These are phyloP conservation scores for Boletellus emodensis DNA, from an alignment of 768 basidiomycete genomes.

Conservation along the genomic window DNA sequence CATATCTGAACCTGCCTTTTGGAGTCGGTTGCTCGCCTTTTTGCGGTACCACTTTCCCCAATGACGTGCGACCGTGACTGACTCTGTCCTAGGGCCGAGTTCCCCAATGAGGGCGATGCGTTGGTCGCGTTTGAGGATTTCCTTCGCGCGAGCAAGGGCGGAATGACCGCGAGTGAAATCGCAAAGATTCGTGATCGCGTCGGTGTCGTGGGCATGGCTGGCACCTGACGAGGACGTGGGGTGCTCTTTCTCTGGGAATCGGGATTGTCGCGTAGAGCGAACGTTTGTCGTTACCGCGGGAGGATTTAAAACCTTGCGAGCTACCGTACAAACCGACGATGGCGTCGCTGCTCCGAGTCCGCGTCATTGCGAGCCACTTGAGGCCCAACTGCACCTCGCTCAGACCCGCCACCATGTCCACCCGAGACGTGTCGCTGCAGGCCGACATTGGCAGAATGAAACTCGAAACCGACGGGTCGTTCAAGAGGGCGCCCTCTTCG, in stretches of 20 bases:
- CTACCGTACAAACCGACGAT: slow-evolving; percentile 3
- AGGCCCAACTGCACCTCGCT: not conserved
- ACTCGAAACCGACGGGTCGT: slow-evolving; percentile 59
- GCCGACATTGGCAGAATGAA: slow-evolving; percentile 55
- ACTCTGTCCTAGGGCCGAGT: slow-evolving; percentile 48
- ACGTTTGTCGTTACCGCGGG: slow-evolving; percentile 10
- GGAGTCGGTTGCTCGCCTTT: slow-evolving; percentile 66
- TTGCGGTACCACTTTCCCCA: slow-evolving; percentile 41
- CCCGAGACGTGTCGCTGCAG: slow-evolving; percentile 33
- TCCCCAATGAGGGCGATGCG: slow-evolving; percentile 59
- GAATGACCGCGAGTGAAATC: slow-evolving; percentile 79
- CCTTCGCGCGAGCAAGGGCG: slow-evolving; percentile 74
- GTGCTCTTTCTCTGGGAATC: not conserved
- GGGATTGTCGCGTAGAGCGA: slow-evolving; percentile 6
- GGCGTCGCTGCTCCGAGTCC: slow-evolving; percentile 2
- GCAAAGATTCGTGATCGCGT: slow-evolving; percentile 89
- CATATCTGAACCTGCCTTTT: slow-evolving; percentile 78
- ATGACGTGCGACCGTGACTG: not conserved
- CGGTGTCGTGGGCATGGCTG: slow-evolving; percentile 86
- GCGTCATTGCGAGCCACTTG: slow-evolving; percentile 7
- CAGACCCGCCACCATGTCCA: slow-evolving; percentile 24
- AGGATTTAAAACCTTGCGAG: too few species aligned
- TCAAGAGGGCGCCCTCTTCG: slow-evolving; percentile 48
- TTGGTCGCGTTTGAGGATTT: slow-evolving; percentile 81
- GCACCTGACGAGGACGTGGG: slow-evolving; percentile 36